Evolutionary conservation across 2,329 filamentous ascomycete genomes (phyloP).

Genomic region (Sclerotinia trifoliorum): DNA sequence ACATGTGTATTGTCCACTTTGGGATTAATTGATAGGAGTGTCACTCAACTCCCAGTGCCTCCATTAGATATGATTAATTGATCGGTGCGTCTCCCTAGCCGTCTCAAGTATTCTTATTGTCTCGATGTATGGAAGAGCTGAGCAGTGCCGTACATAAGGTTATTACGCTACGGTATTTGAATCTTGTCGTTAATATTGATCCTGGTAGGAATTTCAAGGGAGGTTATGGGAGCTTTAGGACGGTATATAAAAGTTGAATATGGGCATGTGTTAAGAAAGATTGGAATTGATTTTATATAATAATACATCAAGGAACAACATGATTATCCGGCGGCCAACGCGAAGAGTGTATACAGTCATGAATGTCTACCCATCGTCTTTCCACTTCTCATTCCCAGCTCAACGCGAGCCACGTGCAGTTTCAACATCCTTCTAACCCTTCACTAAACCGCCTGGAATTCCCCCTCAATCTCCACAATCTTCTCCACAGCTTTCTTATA

Average conservation of each 20-base stretch:
- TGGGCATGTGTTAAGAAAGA: not conserved
- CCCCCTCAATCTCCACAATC: conserved; percentile 36
- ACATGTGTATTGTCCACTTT: too few species aligned
- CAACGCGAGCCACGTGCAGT: not conserved
- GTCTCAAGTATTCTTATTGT: too few species aligned
- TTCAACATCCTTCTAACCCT: not conserved
- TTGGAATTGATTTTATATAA: not conserved
- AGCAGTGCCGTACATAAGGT: not conserved
- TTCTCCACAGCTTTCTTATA: conserved; percentile 51
- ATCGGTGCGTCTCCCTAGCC: too few species aligned
- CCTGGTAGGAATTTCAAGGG: not conserved
- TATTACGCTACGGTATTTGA: not conserved
- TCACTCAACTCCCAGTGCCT: too few species aligned
- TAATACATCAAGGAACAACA: not conserved
- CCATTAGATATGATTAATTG: too few species aligned
- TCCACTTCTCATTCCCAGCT: not conserved
- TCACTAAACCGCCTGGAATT: not conserved
- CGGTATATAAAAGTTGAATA: too few species aligned
- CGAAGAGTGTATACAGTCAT: not conserved
- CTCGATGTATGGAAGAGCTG: too few species aligned
- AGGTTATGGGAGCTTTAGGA: not conserved
- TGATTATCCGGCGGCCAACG: too few species aligned
- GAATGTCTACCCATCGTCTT: not conserved
- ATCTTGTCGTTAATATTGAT: not conserved
- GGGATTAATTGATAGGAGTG: too few species aligned